Evolutionary conservation across 2,329 filamentous ascomycete genomes (phyloP).

Genomic region (Alternaria ventricosa): DNA sequence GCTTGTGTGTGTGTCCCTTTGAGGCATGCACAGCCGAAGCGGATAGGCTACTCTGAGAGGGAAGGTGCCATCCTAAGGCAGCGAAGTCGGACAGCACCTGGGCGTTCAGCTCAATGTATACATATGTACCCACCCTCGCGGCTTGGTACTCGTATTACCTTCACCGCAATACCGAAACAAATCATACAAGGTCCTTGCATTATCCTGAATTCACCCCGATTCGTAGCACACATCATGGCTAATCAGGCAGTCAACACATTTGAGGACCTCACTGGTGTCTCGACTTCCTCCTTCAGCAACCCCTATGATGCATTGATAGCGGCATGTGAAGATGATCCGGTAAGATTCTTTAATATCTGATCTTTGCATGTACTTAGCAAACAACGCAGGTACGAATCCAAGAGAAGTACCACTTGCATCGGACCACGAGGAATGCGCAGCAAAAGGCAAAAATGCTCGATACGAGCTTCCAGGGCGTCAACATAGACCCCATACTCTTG

Average conservation of each 20-base stretch:
- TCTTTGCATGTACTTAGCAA: not conserved
- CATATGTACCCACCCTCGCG: not conserved
- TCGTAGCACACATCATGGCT: constrained; percentile 19
- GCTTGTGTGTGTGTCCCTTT: not conserved
- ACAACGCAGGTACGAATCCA: constrained; percentile 68
- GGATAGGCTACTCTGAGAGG: constrained; percentile 8
- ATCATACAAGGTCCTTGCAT: not conserved
- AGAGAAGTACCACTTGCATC: constrained; percentile 74
- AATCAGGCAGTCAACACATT: constrained; percentile 31
- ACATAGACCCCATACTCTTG: constrained; percentile 76
- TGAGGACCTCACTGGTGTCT: constrained; percentile 51
- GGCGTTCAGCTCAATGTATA: not conserved
- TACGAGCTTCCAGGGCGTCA: constrained; percentile 70
- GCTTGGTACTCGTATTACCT: not conserved
- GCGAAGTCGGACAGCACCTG: not conserved
- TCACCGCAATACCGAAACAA: not conserved
- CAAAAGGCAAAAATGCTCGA: constrained; percentile 77
- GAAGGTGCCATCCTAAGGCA: not conserved
- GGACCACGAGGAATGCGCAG: constrained; percentile 74
- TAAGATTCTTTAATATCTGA: constrained; percentile 51
- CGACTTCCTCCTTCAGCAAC: constrained; percentile 61
- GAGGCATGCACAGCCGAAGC: not conserved
- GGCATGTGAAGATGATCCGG: constrained; percentile 70
- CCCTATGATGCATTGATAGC: constrained; percentile 78
- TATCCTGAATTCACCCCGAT: not conserved